Conservation (phyloP, 2,329 filamentous ascomycete genomes). For the Fusarium begoniae region DNA sequence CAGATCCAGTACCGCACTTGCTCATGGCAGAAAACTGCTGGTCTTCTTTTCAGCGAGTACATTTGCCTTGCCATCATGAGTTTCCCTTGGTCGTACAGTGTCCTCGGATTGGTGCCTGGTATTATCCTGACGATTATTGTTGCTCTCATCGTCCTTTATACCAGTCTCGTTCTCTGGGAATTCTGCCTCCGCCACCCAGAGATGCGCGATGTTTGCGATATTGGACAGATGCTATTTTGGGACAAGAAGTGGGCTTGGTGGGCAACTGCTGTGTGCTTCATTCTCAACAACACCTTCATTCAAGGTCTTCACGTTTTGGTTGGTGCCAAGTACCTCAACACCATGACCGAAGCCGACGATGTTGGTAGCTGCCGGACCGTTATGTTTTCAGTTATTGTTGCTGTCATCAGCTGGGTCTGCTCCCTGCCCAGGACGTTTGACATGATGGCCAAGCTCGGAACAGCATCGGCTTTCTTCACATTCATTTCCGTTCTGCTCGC, state of each 20-base stretch:
- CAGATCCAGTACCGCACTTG: slow-evolving; percentile 93
- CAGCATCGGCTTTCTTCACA: slow-evolving; percentile 84
- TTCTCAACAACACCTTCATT: slow-evolving; percentile 94
- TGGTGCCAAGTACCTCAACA: slow-evolving; percentile 89
- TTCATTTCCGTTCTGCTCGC: slow-evolving; percentile 89
- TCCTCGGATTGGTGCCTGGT: slow-evolving; percentile 85
- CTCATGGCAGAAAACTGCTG: slow-evolving; percentile 95
- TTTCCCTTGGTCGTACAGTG: slow-evolving; percentile 91
- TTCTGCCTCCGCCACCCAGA: slow-evolving; percentile 93
- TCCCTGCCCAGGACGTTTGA: slow-evolving; percentile 88
- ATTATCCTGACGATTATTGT: slow-evolving; percentile 84
- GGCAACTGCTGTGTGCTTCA: slow-evolving; percentile 82
- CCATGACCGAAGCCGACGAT: slow-evolving; percentile 76
- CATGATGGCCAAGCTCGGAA: slow-evolving; percentile 81
- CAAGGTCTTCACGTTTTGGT: slow-evolving; percentile 84
- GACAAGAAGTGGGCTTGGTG: slow-evolving; percentile 78
- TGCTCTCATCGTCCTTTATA: slow-evolving; percentile 83
- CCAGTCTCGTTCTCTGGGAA: slow-evolving; percentile 71
- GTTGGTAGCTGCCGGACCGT: slow-evolving; percentile 77
- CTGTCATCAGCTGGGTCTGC: slow-evolving; percentile 78
- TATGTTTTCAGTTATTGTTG: slow-evolving; percentile 77
- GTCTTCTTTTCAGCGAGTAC: slow-evolving; percentile 91
- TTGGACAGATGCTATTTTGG: slow-evolving; percentile 96
- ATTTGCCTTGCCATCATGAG: slow-evolving; percentile 95
- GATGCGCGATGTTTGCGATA: slow-evolving; percentile 90